phyloP scores from a whole-genome alignment of 106 monocot species.

The Dioscorea alata region DNA sequence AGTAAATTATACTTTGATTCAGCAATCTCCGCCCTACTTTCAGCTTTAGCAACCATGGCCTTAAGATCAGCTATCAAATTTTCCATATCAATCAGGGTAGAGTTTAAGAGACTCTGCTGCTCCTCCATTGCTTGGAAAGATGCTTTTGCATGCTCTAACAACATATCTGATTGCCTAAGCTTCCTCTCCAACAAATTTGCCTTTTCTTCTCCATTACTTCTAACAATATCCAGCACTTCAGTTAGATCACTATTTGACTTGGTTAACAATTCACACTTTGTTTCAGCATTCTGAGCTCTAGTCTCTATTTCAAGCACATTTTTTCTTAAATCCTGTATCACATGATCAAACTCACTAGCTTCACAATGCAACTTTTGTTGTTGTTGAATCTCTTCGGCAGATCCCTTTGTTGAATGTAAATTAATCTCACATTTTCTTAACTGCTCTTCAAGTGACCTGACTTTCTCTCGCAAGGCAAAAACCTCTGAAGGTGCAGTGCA shows the following conservation, averaged over 20 bases:
- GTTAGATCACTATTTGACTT: constrained; percentile 49
- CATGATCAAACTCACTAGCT: constrained; percentile 22
- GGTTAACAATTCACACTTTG: constrained; percentile 31
- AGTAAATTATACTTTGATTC: constrained; percentile 60
- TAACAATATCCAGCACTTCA: constrained; percentile 36
- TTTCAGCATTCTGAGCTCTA: constrained; percentile 50
- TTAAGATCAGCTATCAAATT: constrained; percentile 75
- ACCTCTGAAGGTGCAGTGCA: constrained; percentile 20
- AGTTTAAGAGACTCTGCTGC: constrained; percentile 48
- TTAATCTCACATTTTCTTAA: constrained; percentile 31
- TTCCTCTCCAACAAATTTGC: constrained; percentile 49
- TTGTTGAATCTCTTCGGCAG: constrained; percentile 20
- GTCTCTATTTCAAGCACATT: constrained; percentile 38
- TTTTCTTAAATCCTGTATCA: constrained; percentile 32
- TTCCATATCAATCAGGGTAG: constrained; percentile 74
- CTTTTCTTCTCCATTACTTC: constrained; percentile 38
- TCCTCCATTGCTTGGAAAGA: constrained; percentile 74
- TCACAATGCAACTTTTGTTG: constrained; percentile 24
- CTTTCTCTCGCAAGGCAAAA: constrained; percentile 29
- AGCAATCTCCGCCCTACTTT: constrained; percentile 62
- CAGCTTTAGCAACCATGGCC: constrained; percentile 67
- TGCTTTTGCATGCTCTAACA: constrained; percentile 73
- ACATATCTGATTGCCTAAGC: constrained; percentile 62
- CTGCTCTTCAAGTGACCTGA: constrained; percentile 42
- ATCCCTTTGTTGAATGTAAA: constrained; percentile 22